phyloP scores from a whole-genome alignment of 805 yeast genomes.

The Monosporozyma aquatica region DNA sequence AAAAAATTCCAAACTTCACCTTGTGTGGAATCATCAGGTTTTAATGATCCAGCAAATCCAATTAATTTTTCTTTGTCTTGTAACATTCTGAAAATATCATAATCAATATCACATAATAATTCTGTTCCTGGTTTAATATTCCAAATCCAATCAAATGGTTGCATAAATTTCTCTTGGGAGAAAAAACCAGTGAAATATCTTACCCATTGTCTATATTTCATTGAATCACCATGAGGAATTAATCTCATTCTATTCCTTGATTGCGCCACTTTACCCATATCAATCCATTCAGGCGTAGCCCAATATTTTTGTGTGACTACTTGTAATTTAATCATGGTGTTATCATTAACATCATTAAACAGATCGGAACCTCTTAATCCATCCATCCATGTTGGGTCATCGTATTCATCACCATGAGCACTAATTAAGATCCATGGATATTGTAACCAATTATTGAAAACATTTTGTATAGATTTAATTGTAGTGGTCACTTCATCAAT shows the following conservation, averaged over 20 bases:
- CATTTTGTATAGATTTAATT: constrained; percentile 62
- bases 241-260: constrained; percentile 48
- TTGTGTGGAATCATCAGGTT: constrained; percentile 67
- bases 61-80: constrained; percentile 56
- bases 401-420: constrained; percentile 56
- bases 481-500: constrained; percentile 46
- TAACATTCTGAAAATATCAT: constrained; percentile 71
- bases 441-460: constrained; percentile 63
- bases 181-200: constrained; percentile 74
- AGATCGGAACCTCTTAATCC: neutral
- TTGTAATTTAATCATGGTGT: constrained; percentile 34
- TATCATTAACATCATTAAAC: constrained; percentile 24
- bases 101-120: constrained; percentile 63
- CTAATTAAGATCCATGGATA: constrained; percentile 89
- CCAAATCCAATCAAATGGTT: constrained; percentile 75
- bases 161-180: constrained; percentile 53
- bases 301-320: constrained; percentile 31
- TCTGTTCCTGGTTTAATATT: constrained; percentile 77
- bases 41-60: constrained; percentile 63
- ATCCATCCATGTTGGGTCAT: constrained; percentile 9
- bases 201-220: constrained; percentile 74
- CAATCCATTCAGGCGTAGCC: constrained; percentile 74
- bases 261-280: constrained; percentile 53
- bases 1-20: constrained; percentile 53
- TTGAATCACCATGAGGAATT: constrained; percentile 64